Evolutionary conservation across 495 filamentous ascomycete genomes (phyloP).

Genomic region (Hypomontagnella monticulosa): DNA sequence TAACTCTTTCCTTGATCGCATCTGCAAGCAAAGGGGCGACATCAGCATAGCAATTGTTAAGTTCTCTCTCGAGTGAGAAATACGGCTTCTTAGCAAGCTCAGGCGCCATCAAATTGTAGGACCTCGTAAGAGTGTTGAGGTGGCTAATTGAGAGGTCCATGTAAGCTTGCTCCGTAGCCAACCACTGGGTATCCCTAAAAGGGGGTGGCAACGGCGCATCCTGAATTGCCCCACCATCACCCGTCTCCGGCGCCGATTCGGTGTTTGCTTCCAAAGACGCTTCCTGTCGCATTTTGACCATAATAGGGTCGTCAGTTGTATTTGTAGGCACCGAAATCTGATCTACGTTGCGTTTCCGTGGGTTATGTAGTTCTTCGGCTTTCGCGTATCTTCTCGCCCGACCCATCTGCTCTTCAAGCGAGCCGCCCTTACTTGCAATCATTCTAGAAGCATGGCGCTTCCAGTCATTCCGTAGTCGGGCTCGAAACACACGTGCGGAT

Average conservation of each 20-base stretch:
- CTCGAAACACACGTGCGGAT: conserved; percentile 74
- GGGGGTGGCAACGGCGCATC: conserved; percentile 52
- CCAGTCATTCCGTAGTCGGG: conserved; percentile 83
- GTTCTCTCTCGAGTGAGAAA: conserved; percentile 82
- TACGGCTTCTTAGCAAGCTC: conserved; percentile 94
- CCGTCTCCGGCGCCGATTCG: conserved; percentile 28
- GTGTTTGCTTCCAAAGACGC: conserved; percentile 17
- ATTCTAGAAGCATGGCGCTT: conserved; percentile 80
- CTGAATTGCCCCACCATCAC: conserved; percentile 17
- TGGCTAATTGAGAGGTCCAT: conserved; percentile 79
- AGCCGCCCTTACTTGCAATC: conserved; percentile 83
- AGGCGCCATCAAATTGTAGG: conserved; percentile 95
- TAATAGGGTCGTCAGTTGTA: conserved; percentile 58
- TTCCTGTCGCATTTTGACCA: conserved; percentile 56
- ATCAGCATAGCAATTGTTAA: conserved; percentile 82
- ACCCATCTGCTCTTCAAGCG: conserved; percentile 77
- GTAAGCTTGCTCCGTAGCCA: conserved; percentile 77
- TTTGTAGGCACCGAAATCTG: conserved; percentile 60
- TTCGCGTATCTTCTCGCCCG: conserved; percentile 77
- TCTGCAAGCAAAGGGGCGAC: conserved; percentile 78
- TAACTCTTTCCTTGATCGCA: conserved; percentile 75
- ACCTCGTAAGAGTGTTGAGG: conserved; percentile 81
- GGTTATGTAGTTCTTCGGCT: conserved; percentile 71
- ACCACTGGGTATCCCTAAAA: conserved; percentile 74
- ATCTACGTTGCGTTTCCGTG: conserved; percentile 56